Conservation (phyloP, 257 asterid genomes). For the Striga asiatica region DNA sequence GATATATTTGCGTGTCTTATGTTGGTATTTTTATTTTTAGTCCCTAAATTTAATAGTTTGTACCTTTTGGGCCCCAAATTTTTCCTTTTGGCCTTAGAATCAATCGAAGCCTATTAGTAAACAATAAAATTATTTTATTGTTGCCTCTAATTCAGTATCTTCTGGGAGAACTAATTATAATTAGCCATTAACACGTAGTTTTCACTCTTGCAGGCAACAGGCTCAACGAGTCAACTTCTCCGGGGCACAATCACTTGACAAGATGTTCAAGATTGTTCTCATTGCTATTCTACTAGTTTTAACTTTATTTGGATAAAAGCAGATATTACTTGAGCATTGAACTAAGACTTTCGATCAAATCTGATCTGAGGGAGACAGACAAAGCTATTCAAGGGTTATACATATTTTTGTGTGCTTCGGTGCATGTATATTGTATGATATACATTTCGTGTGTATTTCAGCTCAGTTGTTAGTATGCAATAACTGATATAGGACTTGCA, state of each 20-base stretch:
- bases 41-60: no score
- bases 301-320: slow-evolving; percentile 16
- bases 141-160: neutral
- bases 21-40: no score
- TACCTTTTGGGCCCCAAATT: no score
- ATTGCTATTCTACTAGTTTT: slow-evolving; percentile 18
- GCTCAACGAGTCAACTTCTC: slow-evolving; percentile 58
- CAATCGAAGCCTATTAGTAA: neutral
- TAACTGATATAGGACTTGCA: no score
- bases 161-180: neutral
- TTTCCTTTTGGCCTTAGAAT: neutral
- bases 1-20: no score
- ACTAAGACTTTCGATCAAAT: neutral
- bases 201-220: slow-evolving; percentile 46
- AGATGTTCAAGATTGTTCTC: slow-evolving; percentile 16
- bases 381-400: neutral
- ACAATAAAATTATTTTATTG: neutral
- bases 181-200: neutral
- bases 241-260: slow-evolving; percentile 31
- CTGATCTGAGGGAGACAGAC: slow-evolving; percentile 1
- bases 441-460: neutral
- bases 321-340: neutral
- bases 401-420: neutral
- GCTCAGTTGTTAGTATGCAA: neutral
- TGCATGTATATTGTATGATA: no score